Percentiles rank a stretch among this genome's conserved stretches.
These are phyloP conservation scores for Aspergillus pseudoterreus DNA, from an alignment of 2,329 filamentous ascomycete genomes.

Conservation along the genomic window DNA sequence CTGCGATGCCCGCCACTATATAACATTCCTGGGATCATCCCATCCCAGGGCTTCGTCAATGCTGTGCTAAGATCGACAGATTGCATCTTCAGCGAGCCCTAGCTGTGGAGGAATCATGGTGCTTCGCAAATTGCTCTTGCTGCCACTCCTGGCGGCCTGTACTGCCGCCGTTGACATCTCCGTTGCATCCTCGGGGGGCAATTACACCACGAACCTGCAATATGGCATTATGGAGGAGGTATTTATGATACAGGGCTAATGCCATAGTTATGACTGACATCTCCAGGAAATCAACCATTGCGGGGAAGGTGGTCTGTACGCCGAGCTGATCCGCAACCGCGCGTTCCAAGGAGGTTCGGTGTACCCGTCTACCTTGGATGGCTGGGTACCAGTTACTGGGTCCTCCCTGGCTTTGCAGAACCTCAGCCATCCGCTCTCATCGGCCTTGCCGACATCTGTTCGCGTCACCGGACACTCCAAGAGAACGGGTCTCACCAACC, in stretches of 20 bases:
- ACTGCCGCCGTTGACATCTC: constrained; percentile 24
- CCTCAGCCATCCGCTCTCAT: constrained; percentile 40
- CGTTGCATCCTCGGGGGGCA: constrained; percentile 27
- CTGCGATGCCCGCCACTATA: constrained; percentile 3
- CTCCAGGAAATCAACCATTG: constrained; percentile 29
- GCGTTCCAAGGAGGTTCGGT: constrained; percentile 31
- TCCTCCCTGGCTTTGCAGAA: constrained; percentile 34
- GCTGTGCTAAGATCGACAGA: constrained; percentile 9
- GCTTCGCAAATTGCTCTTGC: constrained; percentile 19
- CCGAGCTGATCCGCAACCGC: constrained; percentile 32
- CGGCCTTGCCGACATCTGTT: constrained; percentile 43
- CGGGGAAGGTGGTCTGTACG: constrained; percentile 33
- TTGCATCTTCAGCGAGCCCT: constrained; percentile 2
- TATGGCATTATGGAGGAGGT: constrained; percentile 33
- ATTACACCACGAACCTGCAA: constrained; percentile 23
- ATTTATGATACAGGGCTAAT: neutral
- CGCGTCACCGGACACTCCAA: constrained; percentile 40
- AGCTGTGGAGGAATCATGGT: constrained; percentile 10
- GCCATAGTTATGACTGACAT: neutral
- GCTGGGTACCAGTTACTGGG: constrained; percentile 27
- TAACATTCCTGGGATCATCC: constrained; percentile 2
- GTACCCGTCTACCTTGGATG: constrained; percentile 28
- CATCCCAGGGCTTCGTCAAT: neutral
- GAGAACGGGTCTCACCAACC: constrained; percentile 47
- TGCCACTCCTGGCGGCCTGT: constrained; percentile 24